Conservation (phyloP, 495 filamentous ascomycete species). For the Collariella sp. region DNA sequence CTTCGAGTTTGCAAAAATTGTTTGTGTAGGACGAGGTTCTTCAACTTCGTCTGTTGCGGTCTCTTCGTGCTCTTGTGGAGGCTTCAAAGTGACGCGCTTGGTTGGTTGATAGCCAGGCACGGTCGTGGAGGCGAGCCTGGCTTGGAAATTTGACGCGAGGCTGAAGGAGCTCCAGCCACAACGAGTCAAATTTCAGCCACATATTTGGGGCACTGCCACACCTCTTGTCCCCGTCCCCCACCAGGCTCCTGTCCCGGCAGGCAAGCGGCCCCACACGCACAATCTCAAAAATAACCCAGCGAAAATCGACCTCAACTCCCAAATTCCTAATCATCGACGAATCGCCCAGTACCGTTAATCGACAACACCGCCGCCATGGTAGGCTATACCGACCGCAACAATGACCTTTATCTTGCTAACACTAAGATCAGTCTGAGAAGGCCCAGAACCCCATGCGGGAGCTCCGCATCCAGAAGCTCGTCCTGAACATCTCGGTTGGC, state of each 20-base stretch:
- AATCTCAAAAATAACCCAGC: slow-evolving; percentile 22
- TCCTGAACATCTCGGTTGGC: slow-evolving; percentile 99
- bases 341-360: slow-evolving; percentile 17
- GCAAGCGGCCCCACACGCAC: slow-evolving; percentile 20
- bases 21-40: slow-evolving; percentile 23
- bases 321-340: slow-evolving; percentile 17
- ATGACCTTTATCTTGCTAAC: slow-evolving; percentile 19
- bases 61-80: slow-evolving; percentile 21
- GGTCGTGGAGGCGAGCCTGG: slow-evolving; percentile 7
- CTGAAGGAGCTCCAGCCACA: slow-evolving; percentile 25
- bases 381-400: slow-evolving; percentile 1
- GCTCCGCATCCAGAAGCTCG: slow-evolving; percentile 99
- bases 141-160: slow-evolving; percentile 26
- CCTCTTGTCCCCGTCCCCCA: slow-evolving; percentile 19
- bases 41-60: slow-evolving; percentile 18
- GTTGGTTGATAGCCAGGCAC: slow-evolving; percentile 22
- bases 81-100: slow-evolving; percentile 28
- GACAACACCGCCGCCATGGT: slow-evolving; percentile 27
- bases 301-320: slow-evolving; percentile 19
- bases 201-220: slow-evolving; percentile 12
- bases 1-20: slow-evolving; percentile 47
- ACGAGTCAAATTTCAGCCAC: slow-evolving; percentile 6
- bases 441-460: slow-evolving; percentile 96
- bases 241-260: slow-evolving; percentile 5
- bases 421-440: slow-evolving; percentile 53